Evolutionary conservation across 306 rosid species (phyloP), one percentile per base, ranked within the genome.

Genomic region (Inga laurina): DNA sequence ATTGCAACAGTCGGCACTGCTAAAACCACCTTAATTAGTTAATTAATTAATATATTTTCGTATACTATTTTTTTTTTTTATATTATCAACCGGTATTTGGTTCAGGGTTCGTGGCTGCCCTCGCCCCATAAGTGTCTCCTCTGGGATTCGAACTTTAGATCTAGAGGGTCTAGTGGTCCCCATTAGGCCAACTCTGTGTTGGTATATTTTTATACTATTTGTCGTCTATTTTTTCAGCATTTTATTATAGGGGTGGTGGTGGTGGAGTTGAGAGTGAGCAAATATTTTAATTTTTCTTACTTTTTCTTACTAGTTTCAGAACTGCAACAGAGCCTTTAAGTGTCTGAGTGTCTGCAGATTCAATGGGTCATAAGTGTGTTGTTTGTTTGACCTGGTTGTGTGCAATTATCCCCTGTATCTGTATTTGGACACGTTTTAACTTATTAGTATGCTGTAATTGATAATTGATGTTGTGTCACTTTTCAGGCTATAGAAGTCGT

Each of bases 401-500:
- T 56, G 67, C 78, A 18, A 12, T 30, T 41, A 41, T 39, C 8
- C 43, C 43, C 43, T 39, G 43, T 39, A 39, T 39, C 8, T 77
- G 45, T 45, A 66, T 70, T 51, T 27, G 54, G 64, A 8, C 41
- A 61, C 72, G 34, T 86, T 24, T 82, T 67, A 46, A 39, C 77
- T 18, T 59, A 59, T 22, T 22, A n/a, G 78, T 76, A 56, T 72
- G 72, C 70, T 41, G 77, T 75, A 68, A 49, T 34, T 83, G 82
- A 49, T 76, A 44, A 72, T 45, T 73, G 69, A 48, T 66, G 19
- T 59, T 72, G 54, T 65, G 57, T 65, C 14, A 41, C 7, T 77
- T 22, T 72, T 48, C 82, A 95, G 99, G 98, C 99, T 24, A 95
- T 95, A 78, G 99, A 95, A 88, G 99, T 95, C 81, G 99, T 95